Conservation (phyloP, 2,329 filamentous ascomycete genomes). For the Phialophora expanda region DNA sequence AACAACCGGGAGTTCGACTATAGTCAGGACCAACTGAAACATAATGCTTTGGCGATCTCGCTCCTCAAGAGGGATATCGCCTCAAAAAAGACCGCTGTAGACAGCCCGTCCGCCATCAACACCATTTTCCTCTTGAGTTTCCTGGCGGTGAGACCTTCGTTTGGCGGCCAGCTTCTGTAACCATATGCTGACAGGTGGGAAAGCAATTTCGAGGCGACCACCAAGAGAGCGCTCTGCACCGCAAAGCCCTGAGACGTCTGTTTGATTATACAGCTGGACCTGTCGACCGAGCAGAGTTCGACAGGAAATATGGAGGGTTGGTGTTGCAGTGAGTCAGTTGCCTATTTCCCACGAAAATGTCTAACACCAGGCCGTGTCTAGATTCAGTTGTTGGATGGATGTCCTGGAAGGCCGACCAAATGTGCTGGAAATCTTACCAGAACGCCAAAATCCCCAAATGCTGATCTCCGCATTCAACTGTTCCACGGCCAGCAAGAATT, state of each 20-base stretch:
- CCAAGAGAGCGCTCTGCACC: constrained; percentile 4
- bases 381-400: constrained; percentile 16
- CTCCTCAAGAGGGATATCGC: not conserved
- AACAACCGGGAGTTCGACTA: constrained; percentile 1
- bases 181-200: not conserved
- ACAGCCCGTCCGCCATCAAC: constrained; percentile 1
- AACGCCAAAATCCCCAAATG: not conserved
- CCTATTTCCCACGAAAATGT: not conserved
- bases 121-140: constrained; percentile 4
- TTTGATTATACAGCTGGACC: not conserved
- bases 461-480: not conserved
- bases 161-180: not conserved
- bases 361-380: not conserved
- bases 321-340: not conserved
- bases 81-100: not conserved
- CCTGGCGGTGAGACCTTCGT: not conserved
- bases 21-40: not conserved
- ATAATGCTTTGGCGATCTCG: constrained; percentile 2
- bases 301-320: constrained; percentile 2
- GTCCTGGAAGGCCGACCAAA: constrained; percentile 9
- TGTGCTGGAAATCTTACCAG: constrained; percentile 13
- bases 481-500: not conserved
- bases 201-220: constrained; percentile 4
- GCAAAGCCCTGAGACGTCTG: not conserved
- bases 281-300: constrained; percentile 2